Percentiles rank a stretch among this genome's conserved stretches.
Evolutionary conservation across 768 basidiomycete species (phyloP).

Genomic region (Naganishia friedmannii): DNA sequence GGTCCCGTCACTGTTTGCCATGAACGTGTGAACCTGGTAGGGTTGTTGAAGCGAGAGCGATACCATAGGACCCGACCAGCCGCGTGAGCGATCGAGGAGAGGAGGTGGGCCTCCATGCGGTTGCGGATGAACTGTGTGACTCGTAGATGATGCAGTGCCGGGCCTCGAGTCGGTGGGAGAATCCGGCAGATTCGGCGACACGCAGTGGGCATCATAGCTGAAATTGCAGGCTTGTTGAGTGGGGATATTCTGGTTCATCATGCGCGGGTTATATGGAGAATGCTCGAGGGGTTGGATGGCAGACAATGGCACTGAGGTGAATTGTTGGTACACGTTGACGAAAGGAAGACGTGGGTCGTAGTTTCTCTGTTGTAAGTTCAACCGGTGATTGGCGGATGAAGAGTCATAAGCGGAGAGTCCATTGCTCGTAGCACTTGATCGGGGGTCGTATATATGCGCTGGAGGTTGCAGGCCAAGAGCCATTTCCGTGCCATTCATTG

Average conservation of each 20-base stretch:
- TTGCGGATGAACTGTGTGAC: background rate
- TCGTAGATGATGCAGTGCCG: background rate
- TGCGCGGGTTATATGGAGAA: background rate
- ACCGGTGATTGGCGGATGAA: background rate
- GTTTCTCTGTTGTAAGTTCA: background rate
- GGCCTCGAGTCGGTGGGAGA: slow-evolving; percentile 3
- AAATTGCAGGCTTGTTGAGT: background rate
- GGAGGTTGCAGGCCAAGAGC: slow-evolving; percentile 1
- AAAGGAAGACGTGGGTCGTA: slow-evolving; percentile 1
- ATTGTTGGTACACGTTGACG: slow-evolving; percentile 15
- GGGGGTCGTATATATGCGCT: slow-evolving; percentile 5
- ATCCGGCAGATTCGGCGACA: background rate
- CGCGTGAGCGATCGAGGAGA: background rate
- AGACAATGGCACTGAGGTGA: background rate
- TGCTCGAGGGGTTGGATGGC: slow-evolving; percentile 13
- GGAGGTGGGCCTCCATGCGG: background rate
- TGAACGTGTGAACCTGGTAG: slow-evolving; percentile 9
- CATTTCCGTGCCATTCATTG: background rate
- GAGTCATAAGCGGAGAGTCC: background rate
- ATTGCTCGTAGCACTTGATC: background rate
- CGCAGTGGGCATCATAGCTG: background rate
- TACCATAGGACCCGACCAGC: slow-evolving; percentile 7
- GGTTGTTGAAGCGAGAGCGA: slow-evolving; percentile 12
- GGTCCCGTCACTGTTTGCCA: slow-evolving; percentile 15
- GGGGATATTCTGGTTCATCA: background rate